Evolutionary conservation across 805 yeast species (phyloP).

Genomic region (Spencermartinsiella europaea): DNA sequence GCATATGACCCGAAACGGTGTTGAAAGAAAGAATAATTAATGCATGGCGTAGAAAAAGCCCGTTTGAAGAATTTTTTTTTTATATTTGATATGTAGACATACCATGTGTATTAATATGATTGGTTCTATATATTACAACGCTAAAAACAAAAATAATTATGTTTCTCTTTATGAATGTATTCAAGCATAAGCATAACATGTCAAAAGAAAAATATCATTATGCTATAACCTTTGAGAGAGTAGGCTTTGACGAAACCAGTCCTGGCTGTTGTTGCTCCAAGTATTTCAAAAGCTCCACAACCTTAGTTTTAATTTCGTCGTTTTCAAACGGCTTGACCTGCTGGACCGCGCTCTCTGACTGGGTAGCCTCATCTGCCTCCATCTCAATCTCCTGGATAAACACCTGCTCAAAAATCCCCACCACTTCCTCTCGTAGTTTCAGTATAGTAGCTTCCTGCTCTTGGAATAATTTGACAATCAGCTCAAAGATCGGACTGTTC

Average conservation of each 20-base stretch:
- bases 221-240: constrained; percentile 9
- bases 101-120: too few relatives aligned
- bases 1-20: background rate
- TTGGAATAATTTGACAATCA: constrained; percentile 68
- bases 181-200: background rate
- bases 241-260: constrained; percentile 17
- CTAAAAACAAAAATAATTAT: background rate
- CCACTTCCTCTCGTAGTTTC: constrained; percentile 36
- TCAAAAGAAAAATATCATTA: background rate
- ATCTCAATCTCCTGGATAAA: constrained; percentile 73
- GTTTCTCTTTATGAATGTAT: background rate
- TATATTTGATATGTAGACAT: too few relatives aligned
- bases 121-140: background rate
- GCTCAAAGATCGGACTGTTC: constrained; percentile 80
- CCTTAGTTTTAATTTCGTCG: constrained; percentile 59
- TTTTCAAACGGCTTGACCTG: constrained; percentile 62
- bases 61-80: too few relatives aligned
- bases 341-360: constrained; percentile 64
- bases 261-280: constrained; percentile 64
- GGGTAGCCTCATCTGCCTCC: constrained; percentile 68
- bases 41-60: too few relatives aligned
- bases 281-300: constrained; percentile 65
- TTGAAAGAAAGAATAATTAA: constrained; percentile 3
- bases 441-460: constrained; percentile 52
- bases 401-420: constrained; percentile 63